Percentiles rank a stretch among this genome's conserved stretches.
Evolutionary conservation across 352 stramenopile species (phyloP).

Genomic region (Pythium periplocum): DNA sequence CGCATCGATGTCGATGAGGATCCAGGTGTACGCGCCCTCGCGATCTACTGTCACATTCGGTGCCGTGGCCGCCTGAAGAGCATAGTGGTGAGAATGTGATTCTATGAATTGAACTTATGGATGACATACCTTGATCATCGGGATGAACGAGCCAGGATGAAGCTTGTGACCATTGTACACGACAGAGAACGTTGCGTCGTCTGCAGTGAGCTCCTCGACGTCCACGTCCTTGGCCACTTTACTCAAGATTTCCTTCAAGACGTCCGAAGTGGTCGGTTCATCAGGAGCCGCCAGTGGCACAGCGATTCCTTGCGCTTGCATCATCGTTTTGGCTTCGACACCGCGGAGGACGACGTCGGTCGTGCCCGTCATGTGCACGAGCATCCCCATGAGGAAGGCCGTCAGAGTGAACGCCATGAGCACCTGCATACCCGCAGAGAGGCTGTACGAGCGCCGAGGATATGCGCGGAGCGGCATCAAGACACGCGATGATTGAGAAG

Average conservation of each 20-base stretch:
- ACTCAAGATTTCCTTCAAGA: conserved; percentile 11
- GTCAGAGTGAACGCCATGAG: conserved; percentile 12
- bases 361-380: conserved; percentile 18
- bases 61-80: conserved; percentile 22
- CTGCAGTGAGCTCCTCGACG: conserved; percentile 3
- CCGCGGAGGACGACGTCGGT: conserved; percentile 9
- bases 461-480: too few species aligned
- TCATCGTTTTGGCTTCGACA: background rate
- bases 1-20: conserved; percentile 71
- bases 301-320: background rate
- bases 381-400: conserved; percentile 4
- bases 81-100: too few species aligned
- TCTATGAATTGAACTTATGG: too few species aligned
- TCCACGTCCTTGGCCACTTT: conserved; percentile 2
- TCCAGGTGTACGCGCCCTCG: conserved; percentile 38
- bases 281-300: background rate
- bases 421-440: conserved; percentile 13
- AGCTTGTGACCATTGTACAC: conserved; percentile 5
- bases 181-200: conserved; percentile 5
- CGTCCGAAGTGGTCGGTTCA: conserved; percentile 7
- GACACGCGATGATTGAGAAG: too few species aligned
- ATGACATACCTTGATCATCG: conserved; percentile 14
- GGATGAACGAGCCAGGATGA: conserved; percentile 10
- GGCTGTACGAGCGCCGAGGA: too few species aligned
- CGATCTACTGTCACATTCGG: conserved; percentile 25